Evolutionary conservation across 768 basidiomycete genomes (phyloP).

Genomic region (Rhodotorula babjevae): DNA sequence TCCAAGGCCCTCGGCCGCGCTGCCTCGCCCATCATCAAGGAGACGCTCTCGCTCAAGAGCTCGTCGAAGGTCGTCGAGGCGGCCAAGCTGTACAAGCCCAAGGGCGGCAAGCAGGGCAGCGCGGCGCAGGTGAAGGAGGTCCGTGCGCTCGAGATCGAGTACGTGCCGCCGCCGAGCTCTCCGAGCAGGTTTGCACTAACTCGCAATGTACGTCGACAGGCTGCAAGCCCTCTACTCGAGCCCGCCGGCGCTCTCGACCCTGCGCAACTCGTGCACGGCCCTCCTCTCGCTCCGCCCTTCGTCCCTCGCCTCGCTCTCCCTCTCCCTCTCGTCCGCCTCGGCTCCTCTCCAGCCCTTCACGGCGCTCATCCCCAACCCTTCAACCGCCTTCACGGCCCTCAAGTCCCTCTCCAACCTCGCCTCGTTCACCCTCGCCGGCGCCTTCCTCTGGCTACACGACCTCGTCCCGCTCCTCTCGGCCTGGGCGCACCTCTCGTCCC

Average conservation of each 20-base stretch:
- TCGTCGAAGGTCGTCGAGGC: not conserved
- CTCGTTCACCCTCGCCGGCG: not conserved
- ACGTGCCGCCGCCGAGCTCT: too few species aligned
- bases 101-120: too few species aligned
- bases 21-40: not conserved
- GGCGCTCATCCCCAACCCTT: not conserved
- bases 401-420: not conserved
- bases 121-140: not conserved
- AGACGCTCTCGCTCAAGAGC: not conserved
- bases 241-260: not conserved
- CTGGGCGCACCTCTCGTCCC: not conserved
- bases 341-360: not conserved
- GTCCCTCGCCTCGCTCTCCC: not conserved
- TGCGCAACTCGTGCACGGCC: not conserved
- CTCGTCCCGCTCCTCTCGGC: not conserved
- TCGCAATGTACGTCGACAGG: not conserved
- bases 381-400: not conserved
- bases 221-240: not conserved
- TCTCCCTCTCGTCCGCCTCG: not conserved
- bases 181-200: not conserved
- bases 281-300: not conserved
- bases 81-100: not conserved
- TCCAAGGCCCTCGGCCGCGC: not conserved
- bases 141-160: not conserved
- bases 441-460: slow-evolving; percentile 2